Base-by-base conservation (phyloP, 768 basidiomycete genomes). In the Lactifluus pinguis region DNA sequence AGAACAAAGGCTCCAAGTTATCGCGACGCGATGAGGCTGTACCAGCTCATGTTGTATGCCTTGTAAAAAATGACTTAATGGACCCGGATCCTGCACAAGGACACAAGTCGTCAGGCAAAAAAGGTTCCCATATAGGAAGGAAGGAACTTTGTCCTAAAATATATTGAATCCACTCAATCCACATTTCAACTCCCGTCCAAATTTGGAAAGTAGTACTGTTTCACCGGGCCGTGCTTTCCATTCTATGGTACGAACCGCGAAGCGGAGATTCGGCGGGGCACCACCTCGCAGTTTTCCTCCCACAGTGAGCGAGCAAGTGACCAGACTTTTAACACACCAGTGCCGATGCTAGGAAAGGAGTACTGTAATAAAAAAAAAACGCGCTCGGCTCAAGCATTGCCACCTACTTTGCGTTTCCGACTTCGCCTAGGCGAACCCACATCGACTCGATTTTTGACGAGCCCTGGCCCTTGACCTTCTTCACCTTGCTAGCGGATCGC, bases 291-390 rank as follows among this genome's bases (percentile, higher is more conserved):
- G 3, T 21, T 56, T 15, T 44, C 54, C 32, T 65, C 67, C 84
- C 84, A 85, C 50, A 80, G 69, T 49, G 71, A 69, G 59, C 76
- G 76, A 38, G 75, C 81, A 51, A 78, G 72, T 55, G 81, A 80
- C 88, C 87, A 91, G 55, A 89, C 78, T 73, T 91, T 90, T 68
- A 81, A 67, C 39, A 87, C 81, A 29, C 89, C 89, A 14, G 85
- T 89, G 63, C 87, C 83, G 66, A 88, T 83, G 68, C 88, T 91
- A 67, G 53, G 54, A 56, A 41, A 32, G 32, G 42, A n/a, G 34
- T 47, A n/a, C n/a, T n/a, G n/a, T n/a, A n/a, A n/a, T n/a, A n/a
- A 0, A 19, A 21, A 15, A 5, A n/a, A 36, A 13, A 19, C 17
- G 48, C 39, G 25, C 2, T 25, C 25, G 25, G 25, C 25, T 25